Base-by-base conservation (phyloP, 2,329 filamentous ascomycete species). In the Claviceps spartinae region DNA sequence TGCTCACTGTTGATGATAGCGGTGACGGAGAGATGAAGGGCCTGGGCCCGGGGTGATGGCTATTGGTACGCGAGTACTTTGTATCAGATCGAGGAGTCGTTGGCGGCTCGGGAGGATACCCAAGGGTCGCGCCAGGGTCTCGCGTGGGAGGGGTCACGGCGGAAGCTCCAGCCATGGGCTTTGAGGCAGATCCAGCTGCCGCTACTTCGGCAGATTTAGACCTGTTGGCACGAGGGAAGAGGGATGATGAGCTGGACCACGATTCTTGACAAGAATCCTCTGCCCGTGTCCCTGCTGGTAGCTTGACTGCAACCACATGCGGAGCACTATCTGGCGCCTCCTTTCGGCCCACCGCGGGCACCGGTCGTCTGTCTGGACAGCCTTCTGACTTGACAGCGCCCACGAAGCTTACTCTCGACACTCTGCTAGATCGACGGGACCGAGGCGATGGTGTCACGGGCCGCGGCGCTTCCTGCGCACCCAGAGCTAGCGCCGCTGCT, bases 11-110 rank as follows among this genome's bases (percentile, higher is more conserved):
- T 0, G 77, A 79, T 1, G 77, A 79, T 37, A 81, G 69, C 0
- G 78, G 78, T 0, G 78, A 81, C 11, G 78, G 78, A 2, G 77
- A 81, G 54, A 80, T 78, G 40, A 81, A 72, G 2, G 73, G 70
- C 36, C 72, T 72, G 30, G 71, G 55, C 58, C 65, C 56, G 40
- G n/a, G 44, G 58, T 63, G 55, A 60, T 63, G 55, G 55, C 58
- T 43, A 58, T 62, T 51, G 54, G 62, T 48, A 57, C 68, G 60
- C 60, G 65, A 52, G 57, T 57, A 53, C 36, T 61, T 61, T 24
- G 58, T 55, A 8, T 58, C 53, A 18, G 62, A 55, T 52, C 59
- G 67, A 48, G 60, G 64, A 52, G 63, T 62, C 18, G 61, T 57
- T 11, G 59, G 57, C 22, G 61, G 55, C 24, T 67, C 63, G 18